These are phyloP conservation scores for Suillus discolor DNA, from an alignment of 768 basidiomycete genomes.

Conservation along the genomic window DNA sequence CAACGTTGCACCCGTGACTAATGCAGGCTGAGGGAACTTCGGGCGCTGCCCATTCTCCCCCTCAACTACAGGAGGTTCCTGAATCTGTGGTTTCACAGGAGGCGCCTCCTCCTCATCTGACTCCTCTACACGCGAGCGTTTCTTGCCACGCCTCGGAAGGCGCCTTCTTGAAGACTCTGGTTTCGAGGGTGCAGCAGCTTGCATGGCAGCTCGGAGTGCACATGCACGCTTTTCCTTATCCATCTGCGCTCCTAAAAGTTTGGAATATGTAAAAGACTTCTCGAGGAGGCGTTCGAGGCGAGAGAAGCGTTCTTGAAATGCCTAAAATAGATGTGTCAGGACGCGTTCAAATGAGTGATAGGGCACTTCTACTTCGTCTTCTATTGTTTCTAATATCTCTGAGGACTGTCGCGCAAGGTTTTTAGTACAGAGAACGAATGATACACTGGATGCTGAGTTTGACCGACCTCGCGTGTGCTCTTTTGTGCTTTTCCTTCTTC, in stretches of 20 bases:
- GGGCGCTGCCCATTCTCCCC: conserved; percentile 19
- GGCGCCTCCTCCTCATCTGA: conserved; percentile 25
- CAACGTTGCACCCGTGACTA: conserved; percentile 83
- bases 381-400: conserved; percentile 8
- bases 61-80: not conserved
- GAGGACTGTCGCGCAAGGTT: conserved; percentile 15
- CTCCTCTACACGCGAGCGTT: conserved; percentile 16
- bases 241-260: conserved; percentile 73
- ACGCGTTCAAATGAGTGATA: not conserved
- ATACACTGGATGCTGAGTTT: not conserved
- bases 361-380: conserved; percentile 23
- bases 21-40: conserved; percentile 68
- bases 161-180: conserved; percentile 14
- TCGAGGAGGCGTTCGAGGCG: conserved; percentile 70
- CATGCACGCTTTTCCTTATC: conserved; percentile 50
- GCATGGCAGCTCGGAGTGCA: conserved; percentile 31
- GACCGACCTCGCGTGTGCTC: conserved; percentile 23
- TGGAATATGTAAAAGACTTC: conserved; percentile 76
- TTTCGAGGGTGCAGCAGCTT: conserved; percentile 14
- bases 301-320: conserved; percentile 49
- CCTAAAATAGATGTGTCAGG: conserved; percentile 34
- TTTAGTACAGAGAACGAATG: not conserved
- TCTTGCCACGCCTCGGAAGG: conserved; percentile 6
- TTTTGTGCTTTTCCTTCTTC: conserved; percentile 10
- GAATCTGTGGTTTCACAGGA: not conserved